Evolutionary conservation across 192 early-diverging fungal species (phyloP), one percentile per base, ranked within the genome.

Genomic region (Rhizophlyctis rosea): DNA sequence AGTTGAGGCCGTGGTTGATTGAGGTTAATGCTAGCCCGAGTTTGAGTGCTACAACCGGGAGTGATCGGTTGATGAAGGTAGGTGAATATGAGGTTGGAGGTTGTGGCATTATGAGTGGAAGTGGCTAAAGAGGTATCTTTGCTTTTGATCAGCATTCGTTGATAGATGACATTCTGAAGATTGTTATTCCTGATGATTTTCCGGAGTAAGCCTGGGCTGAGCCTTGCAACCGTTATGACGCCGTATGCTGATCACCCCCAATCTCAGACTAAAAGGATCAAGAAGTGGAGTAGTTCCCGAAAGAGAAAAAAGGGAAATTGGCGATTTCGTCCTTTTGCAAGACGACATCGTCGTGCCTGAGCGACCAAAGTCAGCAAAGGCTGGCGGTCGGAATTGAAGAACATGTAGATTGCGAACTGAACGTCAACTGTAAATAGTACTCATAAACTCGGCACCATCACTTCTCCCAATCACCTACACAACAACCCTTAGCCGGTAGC

Each of bases 11-110:
- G 39, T 83, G 81, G 81, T 52, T 83, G 47, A 83, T 83, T 64
- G 81, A 83, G 51, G 81, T 83, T 25, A 83, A 83, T 56, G 82
- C 82, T 2, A 77, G 77, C 7, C 81, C 81, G 13, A 65, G 59
- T 4, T 56, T 83, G 31, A 60, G 69, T 13, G 81, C 77, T 34
- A 83, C 81, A 9, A 83, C 81, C 2, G 35, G 29, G 9, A 74
- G 65, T 63, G 81, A 83, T 59, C 65, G 74, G 29, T 34, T 79
- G 29, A 81, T 83, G 72, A 83, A 80, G 62, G 78, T 80, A 35
- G 0, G 68, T 11, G n/a, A n/a, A n/a, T n/a, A n/a, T n/a, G n/a
- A n/a, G n/a, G n/a, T n/a, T n/a, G n/a, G n/a, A n/a, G 47, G 27
- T 31, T 1, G 28, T 72, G 18, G 28, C 2, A 47, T 13, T 33